phyloP scores from a whole-genome alignment of 768 basidiomycete species.

The Trametes villosa region DNA sequence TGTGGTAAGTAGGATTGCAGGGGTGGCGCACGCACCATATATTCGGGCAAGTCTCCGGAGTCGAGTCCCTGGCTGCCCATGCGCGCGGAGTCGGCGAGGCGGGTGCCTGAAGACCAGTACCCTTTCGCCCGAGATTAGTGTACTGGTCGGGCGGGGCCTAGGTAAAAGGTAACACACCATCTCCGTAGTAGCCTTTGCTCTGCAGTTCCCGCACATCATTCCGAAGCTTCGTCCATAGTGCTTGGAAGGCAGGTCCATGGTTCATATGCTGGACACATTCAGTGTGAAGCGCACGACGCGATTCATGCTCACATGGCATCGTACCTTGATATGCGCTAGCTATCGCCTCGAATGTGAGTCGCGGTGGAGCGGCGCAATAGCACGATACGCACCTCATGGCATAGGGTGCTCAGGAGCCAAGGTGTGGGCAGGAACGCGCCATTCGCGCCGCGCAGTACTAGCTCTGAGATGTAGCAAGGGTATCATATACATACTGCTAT shows the following conservation, averaged over 20 bases:
- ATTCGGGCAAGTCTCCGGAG: conserved; percentile 71
- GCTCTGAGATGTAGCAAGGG: conserved; percentile 47
- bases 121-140: conserved; percentile 45
- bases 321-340: conserved; percentile 84
- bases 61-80: conserved; percentile 56
- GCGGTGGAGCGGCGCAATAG: neutral
- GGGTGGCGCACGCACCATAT: conserved; percentile 53
- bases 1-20: neutral
- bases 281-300: neutral
- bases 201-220: conserved; percentile 74
- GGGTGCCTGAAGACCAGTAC: conserved; percentile 80
- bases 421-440: conserved; percentile 65
- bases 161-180: conserved; percentile 51
- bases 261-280: conserved; percentile 66
- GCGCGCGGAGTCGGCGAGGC: conserved; percentile 65
- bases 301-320: conserved; percentile 4
- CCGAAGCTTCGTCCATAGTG: conserved; percentile 68
- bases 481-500: neutral
- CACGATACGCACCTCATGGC: conserved; percentile 68
- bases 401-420: conserved; percentile 77
- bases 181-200: conserved; percentile 78
- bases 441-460: conserved; percentile 67
- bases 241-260: conserved; percentile 77
- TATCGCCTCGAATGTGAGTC: conserved; percentile 33
- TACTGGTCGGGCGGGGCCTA: neutral